Conservation (phyloP, 2,329 filamentous ascomycete genomes). For the Arthrobotrys sphaeroides region DNA sequence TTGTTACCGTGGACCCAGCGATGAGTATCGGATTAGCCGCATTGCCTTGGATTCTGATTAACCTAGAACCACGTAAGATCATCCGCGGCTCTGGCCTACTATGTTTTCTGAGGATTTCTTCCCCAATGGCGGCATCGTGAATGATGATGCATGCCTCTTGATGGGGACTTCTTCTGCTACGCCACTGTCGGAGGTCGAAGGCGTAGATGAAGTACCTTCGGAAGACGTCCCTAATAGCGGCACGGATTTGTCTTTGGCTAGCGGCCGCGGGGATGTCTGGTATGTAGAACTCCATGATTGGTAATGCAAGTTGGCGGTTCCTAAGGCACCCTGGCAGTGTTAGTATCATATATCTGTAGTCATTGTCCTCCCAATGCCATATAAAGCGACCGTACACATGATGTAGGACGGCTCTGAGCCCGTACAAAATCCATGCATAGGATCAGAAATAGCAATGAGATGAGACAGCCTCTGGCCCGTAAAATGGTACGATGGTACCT, state of each 20-base stretch:
- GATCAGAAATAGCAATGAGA: too few relatives aligned
- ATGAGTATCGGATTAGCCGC: slow-evolving; percentile 15
- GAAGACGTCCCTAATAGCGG: slow-evolving; percentile 3
- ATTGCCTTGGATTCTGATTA: neutral
- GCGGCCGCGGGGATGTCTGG: slow-evolving; percentile 22
- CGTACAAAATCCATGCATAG: too few relatives aligned
- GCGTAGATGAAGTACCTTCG: slow-evolving; percentile 40
- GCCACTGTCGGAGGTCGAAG: slow-evolving; percentile 26
- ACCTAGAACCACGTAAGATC: neutral
- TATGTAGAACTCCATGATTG: slow-evolving; percentile 42
- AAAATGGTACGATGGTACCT: too few relatives aligned
- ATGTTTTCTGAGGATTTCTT: slow-evolving; percentile 31
- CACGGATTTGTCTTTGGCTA: neutral
- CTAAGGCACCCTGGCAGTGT: neutral
- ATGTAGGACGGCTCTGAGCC: too few relatives aligned
- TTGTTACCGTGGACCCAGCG: neutral
- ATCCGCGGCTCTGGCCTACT: neutral
- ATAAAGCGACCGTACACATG: too few relatives aligned
- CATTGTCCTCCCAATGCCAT: too few relatives aligned
- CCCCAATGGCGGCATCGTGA: slow-evolving; percentile 8
- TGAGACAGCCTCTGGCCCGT: too few relatives aligned
- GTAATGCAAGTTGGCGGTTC: neutral
- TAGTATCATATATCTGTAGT: neutral
- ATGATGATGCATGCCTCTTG: slow-evolving; percentile 23
- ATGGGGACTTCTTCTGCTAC: neutral